Conservation (phyloP, 345 rosid species). For the Boechera divaricarpa region DNA sequence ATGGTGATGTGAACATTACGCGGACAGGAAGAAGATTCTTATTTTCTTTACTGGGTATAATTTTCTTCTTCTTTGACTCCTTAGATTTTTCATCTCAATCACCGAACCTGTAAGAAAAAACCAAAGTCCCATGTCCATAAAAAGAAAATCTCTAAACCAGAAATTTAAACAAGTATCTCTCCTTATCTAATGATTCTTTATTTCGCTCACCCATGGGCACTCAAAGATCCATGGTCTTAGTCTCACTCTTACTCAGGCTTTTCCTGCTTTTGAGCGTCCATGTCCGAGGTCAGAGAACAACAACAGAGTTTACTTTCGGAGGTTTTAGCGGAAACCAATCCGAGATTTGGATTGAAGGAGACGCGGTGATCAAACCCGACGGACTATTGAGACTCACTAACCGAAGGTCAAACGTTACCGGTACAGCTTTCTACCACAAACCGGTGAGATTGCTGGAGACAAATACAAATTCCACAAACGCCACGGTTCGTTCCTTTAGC, state of each 20-base stretch:
- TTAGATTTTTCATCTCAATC: not conserved
- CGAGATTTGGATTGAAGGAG: not conserved
- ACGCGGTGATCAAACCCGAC: slow-evolving; percentile 31
- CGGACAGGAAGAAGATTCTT: not conserved
- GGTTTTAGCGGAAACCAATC: slow-evolving; percentile 36
- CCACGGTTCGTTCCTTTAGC: slow-evolving; percentile 49
- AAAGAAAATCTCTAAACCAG: not conserved
- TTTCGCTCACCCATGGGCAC: slow-evolving; percentile 19
- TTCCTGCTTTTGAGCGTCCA: slow-evolving; percentile 21
- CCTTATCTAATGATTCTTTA: not conserved
- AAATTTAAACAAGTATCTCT: not conserved
- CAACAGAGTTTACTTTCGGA: slow-evolving; percentile 29
- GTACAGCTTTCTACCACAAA: slow-evolving; percentile 41
- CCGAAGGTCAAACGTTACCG: slow-evolving; percentile 29
- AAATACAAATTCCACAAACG: not conserved
- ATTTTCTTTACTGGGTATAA: not conserved
- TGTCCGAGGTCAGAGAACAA: slow-evolving; percentile 29
- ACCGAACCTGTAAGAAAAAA: not conserved
- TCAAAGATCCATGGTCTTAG: not conserved
- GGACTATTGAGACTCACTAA: slow-evolving; percentile 42
- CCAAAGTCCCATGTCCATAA: slow-evolving; percentile 1
- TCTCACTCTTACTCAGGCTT: slow-evolving; percentile 6
- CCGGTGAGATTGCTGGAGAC: slow-evolving; percentile 34
- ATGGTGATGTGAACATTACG: not conserved
- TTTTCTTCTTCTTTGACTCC: slow-evolving; percentile 8